Base-by-base conservation (phyloP, 2,329 filamentous ascomycete genomes). In the Metarhizium anisopliae region DNA sequence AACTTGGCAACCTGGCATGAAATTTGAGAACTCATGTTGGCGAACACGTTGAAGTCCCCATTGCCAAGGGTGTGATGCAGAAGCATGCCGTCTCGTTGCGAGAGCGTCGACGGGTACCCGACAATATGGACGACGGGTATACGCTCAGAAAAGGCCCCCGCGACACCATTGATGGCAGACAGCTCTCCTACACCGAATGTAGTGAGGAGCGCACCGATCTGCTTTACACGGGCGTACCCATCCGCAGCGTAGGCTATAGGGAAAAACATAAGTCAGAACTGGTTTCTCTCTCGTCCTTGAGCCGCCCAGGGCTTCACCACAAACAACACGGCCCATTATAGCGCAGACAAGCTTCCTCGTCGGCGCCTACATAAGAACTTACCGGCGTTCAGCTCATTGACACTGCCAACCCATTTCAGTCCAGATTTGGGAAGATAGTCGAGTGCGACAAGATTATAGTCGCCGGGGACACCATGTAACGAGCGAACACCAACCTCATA, bases 11-110 rank as follows among this genome's bases (percentile, higher is more conserved):
- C 77, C 25, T 83, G 82, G 67, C 84, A 87, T 1, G 89, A 89
- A 62, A 95, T 83, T 52, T 83, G 71, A 50, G 79, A 75, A 67
- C 79, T 88, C 86, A 95, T 95, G 65, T 89, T 82, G 62, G 84
- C 79, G 69, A 95, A 95, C 55, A 90, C 88, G 58, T 87, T 85
- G 71, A 89, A 95, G 72, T 95, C 86, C 57, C 90, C 86, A 62
- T 89, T 88, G 55, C 83, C 85, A 1, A 90, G 80, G 0, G 86
- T 89, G 69, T 90, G 87, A 63, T 89, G 85, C 36, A 79, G 70
- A 38, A 78, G 68, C 72, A 77, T 75, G 60, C 73, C 73, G 53
- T 74, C 71, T 51, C 70, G 71, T 66, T 79, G 75, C 16, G 76
- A 77, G 56, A 73, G 63, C 42, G 74, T 77, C 13, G 75, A 76